phyloP scores from a whole-genome alignment of 2,329 filamentous ascomycete genomes.

The Tolypocladium paradoxum region DNA sequence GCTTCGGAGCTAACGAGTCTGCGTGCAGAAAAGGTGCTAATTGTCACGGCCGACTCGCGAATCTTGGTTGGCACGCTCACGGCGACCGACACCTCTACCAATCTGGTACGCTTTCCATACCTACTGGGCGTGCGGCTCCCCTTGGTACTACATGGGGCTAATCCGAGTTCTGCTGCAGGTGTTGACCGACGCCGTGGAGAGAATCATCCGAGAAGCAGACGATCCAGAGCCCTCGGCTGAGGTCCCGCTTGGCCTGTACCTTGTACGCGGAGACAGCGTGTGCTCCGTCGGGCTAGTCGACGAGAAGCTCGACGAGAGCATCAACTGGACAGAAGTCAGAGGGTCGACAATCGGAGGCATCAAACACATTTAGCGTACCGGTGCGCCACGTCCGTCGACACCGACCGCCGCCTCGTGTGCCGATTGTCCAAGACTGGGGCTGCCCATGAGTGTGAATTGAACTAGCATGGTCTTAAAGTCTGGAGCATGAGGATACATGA shows the following conservation, averaged over 20 bases:
- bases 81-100: slow-evolving; percentile 84
- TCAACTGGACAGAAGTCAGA: slow-evolving; percentile 86
- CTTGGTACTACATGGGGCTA: not conserved
- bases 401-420: not conserved
- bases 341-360: slow-evolving; percentile 75
- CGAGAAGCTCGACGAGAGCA: slow-evolving; percentile 76
- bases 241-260: slow-evolving; percentile 76
- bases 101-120: slow-evolving; percentile 45
- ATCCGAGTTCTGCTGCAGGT: slow-evolving; percentile 38
- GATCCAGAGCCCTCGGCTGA: slow-evolving; percentile 72
- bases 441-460: not conserved
- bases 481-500: slow-evolving; percentile 1
- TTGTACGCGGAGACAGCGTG: slow-evolving; percentile 91
- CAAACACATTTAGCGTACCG: slow-evolving; percentile 54
- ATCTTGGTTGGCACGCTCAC: slow-evolving; percentile 74
- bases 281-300: slow-evolving; percentile 84
- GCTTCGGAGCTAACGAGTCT: not conserved
- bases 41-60: slow-evolving; percentile 86
- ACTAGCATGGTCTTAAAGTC: slow-evolving; percentile 7
- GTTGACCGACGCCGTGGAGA: slow-evolving; percentile 71
- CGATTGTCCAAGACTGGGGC: not conserved
- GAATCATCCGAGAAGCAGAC: slow-evolving; percentile 78
- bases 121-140: not conserved
- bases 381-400: not conserved
- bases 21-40: slow-evolving; percentile 69